Evolutionary conservation across 2,329 filamentous ascomycete species (phyloP).

Genomic region (Rosellinia necatrix): DNA sequence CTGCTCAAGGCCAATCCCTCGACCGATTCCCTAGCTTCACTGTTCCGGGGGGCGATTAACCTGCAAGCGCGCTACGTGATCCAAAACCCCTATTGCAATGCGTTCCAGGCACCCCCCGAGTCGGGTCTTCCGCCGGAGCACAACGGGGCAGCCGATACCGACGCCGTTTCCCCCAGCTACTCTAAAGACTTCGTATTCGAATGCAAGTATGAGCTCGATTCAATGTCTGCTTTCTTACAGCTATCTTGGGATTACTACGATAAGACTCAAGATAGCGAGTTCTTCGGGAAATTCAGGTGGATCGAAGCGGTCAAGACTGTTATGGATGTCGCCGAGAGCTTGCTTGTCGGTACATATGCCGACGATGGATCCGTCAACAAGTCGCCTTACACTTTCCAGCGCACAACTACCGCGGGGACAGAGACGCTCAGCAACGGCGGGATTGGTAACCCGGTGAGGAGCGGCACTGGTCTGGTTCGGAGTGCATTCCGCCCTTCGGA

Average conservation of each 20-base stretch:
- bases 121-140: constrained; percentile 64
- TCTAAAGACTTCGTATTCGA: constrained; percentile 73
- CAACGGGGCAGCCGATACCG: constrained; percentile 64
- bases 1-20: constrained; percentile 60
- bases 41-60: constrained; percentile 78
- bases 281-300: constrained; percentile 73
- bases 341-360: constrained; percentile 73
- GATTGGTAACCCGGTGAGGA: constrained; percentile 72
- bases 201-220: constrained; percentile 86
- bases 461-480: constrained; percentile 71
- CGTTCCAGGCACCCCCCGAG: constrained; percentile 85
- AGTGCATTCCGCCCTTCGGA: constrained; percentile 81
- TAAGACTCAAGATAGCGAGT: constrained; percentile 66
- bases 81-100: constrained; percentile 83
- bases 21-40: constrained; percentile 64
- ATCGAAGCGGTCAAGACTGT: constrained; percentile 68
- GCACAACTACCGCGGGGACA: constrained; percentile 67
- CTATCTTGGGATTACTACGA: constrained; percentile 73
- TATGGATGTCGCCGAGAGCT: constrained; percentile 45
- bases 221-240: constrained; percentile 75
- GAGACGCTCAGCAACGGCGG: constrained; percentile 73
- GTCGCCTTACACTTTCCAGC: constrained; percentile 71
- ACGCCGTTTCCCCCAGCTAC: constrained; percentile 66
- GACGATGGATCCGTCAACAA: constrained; percentile 56
- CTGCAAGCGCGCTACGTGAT: constrained; percentile 74